A percentile compares a stretch with the other conserved stretches of the same genome.
Conservation (phyloP, 179 eudicot species). For the Vitellaria paradoxa region DNA sequence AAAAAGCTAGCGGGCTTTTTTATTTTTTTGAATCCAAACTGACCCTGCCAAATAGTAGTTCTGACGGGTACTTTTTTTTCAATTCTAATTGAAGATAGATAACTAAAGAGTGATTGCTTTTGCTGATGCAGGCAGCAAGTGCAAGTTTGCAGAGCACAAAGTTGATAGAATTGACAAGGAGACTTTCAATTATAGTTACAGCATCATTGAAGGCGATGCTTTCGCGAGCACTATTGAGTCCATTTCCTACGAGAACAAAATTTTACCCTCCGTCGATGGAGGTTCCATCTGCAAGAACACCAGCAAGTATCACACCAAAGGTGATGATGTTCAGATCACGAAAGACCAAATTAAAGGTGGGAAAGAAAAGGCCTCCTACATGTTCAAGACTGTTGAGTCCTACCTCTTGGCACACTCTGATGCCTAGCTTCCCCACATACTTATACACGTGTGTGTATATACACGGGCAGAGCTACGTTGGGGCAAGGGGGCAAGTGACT, state of each 20-base stretch:
- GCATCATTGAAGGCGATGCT: conserved; percentile 27
- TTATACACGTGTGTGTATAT: too few relatives aligned
- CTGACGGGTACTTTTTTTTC: too few relatives aligned
- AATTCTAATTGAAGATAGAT: too few relatives aligned
- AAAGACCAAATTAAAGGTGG: conserved; percentile 22
- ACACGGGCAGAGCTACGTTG: too few relatives aligned
- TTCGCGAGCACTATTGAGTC: conserved; percentile 16
- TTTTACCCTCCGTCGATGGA: conserved; percentile 24
- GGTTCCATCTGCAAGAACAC: conserved; percentile 24
- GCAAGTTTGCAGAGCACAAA: conserved; percentile 21
- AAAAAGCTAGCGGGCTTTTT: too few relatives aligned
- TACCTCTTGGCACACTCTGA: conserved; percentile 18
- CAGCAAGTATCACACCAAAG: conserved; percentile 18
- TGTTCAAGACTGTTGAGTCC: conserved; percentile 23
- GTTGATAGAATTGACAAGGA: conserved; percentile 26
- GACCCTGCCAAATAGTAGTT: too few relatives aligned
- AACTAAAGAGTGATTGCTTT: neutral
- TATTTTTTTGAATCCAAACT: too few relatives aligned
- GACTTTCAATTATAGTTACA: conserved; percentile 10
- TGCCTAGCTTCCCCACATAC: too few relatives aligned
- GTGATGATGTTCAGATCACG: neutral
- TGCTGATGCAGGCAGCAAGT: conserved; percentile 17
- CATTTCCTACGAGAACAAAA: conserved; percentile 18
- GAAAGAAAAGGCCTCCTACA: conserved; percentile 6
- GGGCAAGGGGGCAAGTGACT: too few relatives aligned